Evolutionary conservation across 306 rosid species (phyloP).

Genomic region (Lathyrus oleraceus): DNA sequence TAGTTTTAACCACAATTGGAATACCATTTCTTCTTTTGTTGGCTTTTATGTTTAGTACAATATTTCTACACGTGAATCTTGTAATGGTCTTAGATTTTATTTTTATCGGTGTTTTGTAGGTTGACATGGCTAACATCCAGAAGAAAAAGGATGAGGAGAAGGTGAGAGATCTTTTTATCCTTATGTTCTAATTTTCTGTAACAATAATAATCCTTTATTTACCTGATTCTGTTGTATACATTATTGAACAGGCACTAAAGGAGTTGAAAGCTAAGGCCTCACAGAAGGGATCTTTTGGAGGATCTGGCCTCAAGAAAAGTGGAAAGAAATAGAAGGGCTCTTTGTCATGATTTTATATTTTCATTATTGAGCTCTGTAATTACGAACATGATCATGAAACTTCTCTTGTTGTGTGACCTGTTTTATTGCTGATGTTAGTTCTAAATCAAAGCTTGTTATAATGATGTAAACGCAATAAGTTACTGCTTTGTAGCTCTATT

Average conservation of each 20-base stretch:
- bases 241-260: conserved; percentile 63
- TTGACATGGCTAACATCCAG: conserved; percentile 86
- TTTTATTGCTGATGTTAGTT: conserved; percentile 30
- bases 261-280: conserved; percentile 81
- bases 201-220: not conserved
- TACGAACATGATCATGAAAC: conserved; percentile 4
- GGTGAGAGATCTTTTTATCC: conserved; percentile 43
- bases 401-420: conserved; percentile 40
- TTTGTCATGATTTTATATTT: conserved; percentile 20
- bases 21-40: not conserved
- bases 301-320: conserved; percentile 87
- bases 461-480: conserved; percentile 37
- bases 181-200: not conserved
- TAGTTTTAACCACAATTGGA: not conserved
- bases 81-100: not conserved
- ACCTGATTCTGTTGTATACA: conserved; percentile 9
- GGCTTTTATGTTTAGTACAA: not conserved
- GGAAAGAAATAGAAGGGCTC: conserved; percentile 70
- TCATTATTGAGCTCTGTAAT: conserved; percentile 37
- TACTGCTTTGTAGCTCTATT: conserved; percentile 29
- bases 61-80: not conserved
- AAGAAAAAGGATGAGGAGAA: conserved; percentile 95
- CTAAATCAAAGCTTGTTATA: conserved; percentile 23
- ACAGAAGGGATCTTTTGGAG: conserved; percentile 77
- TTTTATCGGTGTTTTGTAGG: conserved; percentile 41